Conservation (phyloP, 2,329 filamentous ascomycete genomes). For the Cryphonectria japonica region DNA sequence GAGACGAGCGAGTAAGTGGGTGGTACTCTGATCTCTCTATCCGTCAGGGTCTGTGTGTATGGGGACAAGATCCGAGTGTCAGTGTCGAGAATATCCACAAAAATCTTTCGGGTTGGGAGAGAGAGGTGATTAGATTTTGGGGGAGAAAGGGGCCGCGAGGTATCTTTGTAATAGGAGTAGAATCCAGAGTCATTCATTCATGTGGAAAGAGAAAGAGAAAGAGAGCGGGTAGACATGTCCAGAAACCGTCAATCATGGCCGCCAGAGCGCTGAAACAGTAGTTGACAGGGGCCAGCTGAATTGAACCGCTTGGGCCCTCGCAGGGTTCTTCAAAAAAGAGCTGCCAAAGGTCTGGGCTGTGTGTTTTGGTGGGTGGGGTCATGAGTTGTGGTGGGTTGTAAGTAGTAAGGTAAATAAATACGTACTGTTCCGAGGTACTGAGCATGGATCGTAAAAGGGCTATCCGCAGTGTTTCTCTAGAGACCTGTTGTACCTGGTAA, state of each 20-base stretch:
- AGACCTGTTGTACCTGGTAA: background rate
- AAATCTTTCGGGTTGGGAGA: background rate
- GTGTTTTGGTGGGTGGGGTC: background rate
- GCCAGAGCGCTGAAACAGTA: constrained; percentile 12
- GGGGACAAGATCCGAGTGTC: constrained; percentile 4
- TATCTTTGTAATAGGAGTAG: background rate
- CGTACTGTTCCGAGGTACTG: background rate
- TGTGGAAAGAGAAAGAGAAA: background rate
- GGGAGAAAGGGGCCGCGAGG: background rate
- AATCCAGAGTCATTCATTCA: background rate
- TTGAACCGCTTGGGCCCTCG: constrained; percentile 11
- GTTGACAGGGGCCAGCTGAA: constrained; percentile 11
- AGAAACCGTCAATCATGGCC: background rate
- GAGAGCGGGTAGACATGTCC: background rate
- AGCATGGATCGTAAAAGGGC: background rate
- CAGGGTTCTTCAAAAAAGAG: background rate
- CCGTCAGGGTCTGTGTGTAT: background rate
- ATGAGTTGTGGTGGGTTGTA: background rate
- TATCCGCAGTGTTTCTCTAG: background rate
- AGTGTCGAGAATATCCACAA: background rate
- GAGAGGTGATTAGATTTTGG: background rate
- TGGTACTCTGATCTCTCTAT: background rate
- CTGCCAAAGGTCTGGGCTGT: background rate
- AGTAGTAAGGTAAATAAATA: background rate
- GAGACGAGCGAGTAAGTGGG: background rate